These are phyloP conservation scores for Cymbopogon citratus DNA, from an alignment of 176 grass and related monocot genomes.

Conservation along the genomic window DNA sequence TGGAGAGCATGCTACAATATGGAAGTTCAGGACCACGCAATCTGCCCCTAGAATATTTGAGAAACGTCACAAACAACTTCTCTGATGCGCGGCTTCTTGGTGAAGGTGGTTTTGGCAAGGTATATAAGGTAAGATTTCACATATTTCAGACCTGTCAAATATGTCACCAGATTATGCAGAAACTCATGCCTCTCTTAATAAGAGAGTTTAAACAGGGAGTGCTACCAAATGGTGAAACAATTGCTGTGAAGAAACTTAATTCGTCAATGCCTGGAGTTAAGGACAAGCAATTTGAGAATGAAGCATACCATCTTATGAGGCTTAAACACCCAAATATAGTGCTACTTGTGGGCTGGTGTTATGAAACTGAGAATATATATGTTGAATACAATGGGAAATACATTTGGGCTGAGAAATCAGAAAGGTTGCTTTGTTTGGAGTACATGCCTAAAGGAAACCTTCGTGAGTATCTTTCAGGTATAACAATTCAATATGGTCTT, in stretches of 20 bases:
- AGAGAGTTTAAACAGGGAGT: background rate
- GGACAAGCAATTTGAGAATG: background rate
- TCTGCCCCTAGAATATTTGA: background rate
- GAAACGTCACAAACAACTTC: background rate
- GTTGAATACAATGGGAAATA: background rate
- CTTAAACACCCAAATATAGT: slow-evolving; percentile 15
- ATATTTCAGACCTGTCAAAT: background rate
- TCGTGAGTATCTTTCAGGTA: background rate
- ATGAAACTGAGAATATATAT: background rate
- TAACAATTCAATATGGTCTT: background rate
- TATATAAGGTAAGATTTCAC: background rate
- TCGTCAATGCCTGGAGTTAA: background rate
- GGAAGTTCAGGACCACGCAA: background rate
- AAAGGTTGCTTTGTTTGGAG: slow-evolving; percentile 10
- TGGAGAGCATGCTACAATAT: background rate
- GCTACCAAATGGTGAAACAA: background rate
- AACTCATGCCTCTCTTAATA: background rate
- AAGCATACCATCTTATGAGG: background rate
- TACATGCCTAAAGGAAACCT: background rate
- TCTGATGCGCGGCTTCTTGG: background rate
- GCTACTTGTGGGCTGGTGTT: background rate
- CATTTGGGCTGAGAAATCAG: background rate
- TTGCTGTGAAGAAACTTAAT: background rate
- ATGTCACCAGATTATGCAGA: background rate
- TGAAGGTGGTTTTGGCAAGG: background rate